Evolutionary conservation across 2,329 filamentous ascomycete species (phyloP), one percentile per base, ranked within the genome.

Genomic region (Graphilbum ipis-grandicollis): DNA sequence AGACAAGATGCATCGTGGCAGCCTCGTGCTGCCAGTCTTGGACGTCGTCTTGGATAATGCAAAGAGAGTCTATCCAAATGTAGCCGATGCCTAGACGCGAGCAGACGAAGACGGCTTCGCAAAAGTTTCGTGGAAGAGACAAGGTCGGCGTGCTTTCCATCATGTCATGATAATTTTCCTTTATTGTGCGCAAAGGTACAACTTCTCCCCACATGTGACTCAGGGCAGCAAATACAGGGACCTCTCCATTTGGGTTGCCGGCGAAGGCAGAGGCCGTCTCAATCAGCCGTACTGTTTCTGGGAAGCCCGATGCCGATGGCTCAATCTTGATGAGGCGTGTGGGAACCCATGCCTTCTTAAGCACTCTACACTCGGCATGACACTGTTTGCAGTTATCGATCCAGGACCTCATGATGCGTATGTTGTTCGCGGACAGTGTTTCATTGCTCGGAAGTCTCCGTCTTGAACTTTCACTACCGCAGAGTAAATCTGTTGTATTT

Each of bases 1-100:
- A 47, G n/a, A 46, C 41, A 22, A 35, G 25, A 21, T 39, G 46
- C 49, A 52, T 42, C 14, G 13, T 14, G 6, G 14, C 19, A 12
- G 38, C 33, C 36, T 42, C 41, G 17, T 21, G 35, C 9, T 23
- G 17, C 41, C 41, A 40, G 34, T 42, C 41, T 2, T 29, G 15
- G 3, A 8, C 25, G 15, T 35, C 32, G 18, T 39, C 36, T 17
- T 47, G 41, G 5, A 39, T 25, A 19, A 42, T 41, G 34, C 42
- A n/a, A n/a, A n/a, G n/a, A n/a, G n/a, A n/a, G n/a, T n/a, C n/a
- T n/a, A n/a, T n/a, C n/a, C n/a, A n/a, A 42, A 42, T n/a, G 19
- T 34, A 40, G n/a, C 19, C 23, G 21, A 40, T 28, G 23, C 21
- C 35, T 13, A 42, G n/a, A 29, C 31, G 9, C 9, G 25, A 10